Evolutionary conservation across 1,139 yeast species (phyloP), one percentile per base, ranked within the genome.

Genomic region (Debaryomycetaceae sp.): DNA sequence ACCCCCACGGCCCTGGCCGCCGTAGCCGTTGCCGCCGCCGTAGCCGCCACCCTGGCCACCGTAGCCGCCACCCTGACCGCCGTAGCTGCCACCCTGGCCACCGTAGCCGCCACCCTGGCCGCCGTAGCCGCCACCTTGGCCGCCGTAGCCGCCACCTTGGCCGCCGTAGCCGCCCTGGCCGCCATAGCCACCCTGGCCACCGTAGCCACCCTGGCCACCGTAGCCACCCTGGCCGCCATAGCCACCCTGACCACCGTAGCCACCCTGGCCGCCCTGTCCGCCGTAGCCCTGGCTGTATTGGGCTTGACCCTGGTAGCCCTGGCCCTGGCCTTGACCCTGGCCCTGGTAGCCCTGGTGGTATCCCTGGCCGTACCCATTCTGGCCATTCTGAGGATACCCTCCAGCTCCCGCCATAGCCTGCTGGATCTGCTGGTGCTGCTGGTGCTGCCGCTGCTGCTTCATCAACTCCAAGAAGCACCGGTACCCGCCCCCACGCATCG

Each of bases 401-500:
- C n/a, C n/a, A n/a, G n/a, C n/a, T 34, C 18, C 38, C 36, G 21
- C 38, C 37, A n/a, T 30, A 28, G n/a, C 27, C 27, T 11, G 14
- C 16, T 15, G 18, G 23, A 9, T 10, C 18, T 16, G 21, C 21
- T 26, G 23, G 28, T 15, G 20, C 9, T 28, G 28, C 11, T 18
- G 30, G 29, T 19, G 10, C 7, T 18, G 4, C 24, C 12, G 28
- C 31, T 24, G 34, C 36, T 12, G 28, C 16, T 10, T 18, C 8
- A 28, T 18, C n/a, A 11, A 20, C 9, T 53, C 51, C 29, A 52
- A 31, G 36, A 58, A 51, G 0, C 70, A 45, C 26, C 71, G 46
- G 40, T 63, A 67, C 0, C 74, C 74, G 4, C 73, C 73, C 26
- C 53, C 46, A 37, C 71, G 53, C 54, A 63, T 55, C 3, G 56